Percentiles rank a stretch among this genome's conserved stretches.
Evolutionary conservation across 108 stramenopile genomes (phyloP).

Genomic region (Cyclotella kingstonii): DNA sequence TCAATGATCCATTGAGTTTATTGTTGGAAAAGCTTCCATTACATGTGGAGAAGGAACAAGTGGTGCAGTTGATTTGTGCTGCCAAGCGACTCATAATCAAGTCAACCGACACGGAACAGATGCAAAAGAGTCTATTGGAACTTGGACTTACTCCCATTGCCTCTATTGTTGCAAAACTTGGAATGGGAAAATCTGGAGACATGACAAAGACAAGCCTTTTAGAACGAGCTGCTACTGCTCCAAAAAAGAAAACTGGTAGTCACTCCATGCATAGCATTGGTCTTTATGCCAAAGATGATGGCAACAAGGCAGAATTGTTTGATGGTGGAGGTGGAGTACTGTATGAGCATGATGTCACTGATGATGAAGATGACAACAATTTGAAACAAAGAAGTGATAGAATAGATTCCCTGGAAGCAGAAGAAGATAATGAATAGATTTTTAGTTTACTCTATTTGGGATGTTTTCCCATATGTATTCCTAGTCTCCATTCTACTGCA

Average conservation of each 20-base stretch:
- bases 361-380: conserved; percentile 73
- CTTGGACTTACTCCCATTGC: conserved; percentile 63
- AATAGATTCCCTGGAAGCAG: too few relatives aligned
- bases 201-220: conserved; percentile 41
- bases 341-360: conserved; percentile 84
- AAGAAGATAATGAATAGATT: too few relatives aligned
- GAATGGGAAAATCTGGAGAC: conserved; percentile 20
- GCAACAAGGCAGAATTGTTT: conserved; percentile 75
- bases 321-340: conserved; percentile 83
- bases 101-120: conserved; percentile 51
- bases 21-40: conserved; percentile 51
- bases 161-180: conserved; percentile 66
- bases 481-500: too few relatives aligned
- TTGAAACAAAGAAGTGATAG: too few relatives aligned
- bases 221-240: conserved; percentile 59
- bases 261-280: conserved; percentile 90
- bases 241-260: conserved; percentile 69
- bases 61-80: conserved; percentile 75
- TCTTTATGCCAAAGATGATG: conserved; percentile 84
- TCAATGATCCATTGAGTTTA: conserved; percentile 51
- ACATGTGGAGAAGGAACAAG: conserved; percentile 39
- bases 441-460: too few relatives aligned
- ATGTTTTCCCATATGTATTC: too few relatives aligned
- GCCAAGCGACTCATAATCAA: conserved; percentile 75
- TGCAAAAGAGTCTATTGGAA: conserved; percentile 56